phyloP scores from a whole-genome alignment of 306 rosid species.

The Quercus mongolica region DNA sequence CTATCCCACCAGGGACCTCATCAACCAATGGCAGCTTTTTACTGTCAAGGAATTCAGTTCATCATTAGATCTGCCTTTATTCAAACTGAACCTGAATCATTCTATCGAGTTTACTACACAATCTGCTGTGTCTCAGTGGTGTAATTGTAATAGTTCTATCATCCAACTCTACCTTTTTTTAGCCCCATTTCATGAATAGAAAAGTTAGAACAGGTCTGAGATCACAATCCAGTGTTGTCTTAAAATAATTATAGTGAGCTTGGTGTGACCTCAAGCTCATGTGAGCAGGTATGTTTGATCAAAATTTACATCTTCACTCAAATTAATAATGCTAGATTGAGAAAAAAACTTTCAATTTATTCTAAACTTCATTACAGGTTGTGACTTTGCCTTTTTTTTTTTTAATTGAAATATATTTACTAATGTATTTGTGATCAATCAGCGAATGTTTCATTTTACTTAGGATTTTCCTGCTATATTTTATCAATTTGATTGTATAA shows the following conservation, averaged over 20 bases:
- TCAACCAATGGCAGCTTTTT: neutral
- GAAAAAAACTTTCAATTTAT: too few species aligned
- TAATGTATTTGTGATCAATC: neutral
- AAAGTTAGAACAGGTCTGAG: neutral
- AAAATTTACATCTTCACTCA: too few species aligned
- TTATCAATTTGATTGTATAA: conserved; percentile 2
- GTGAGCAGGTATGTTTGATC: neutral
- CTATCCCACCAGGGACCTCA: neutral
- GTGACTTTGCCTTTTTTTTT: too few species aligned
- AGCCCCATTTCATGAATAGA: neutral
- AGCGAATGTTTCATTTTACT: neutral
- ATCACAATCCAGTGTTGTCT: neutral
- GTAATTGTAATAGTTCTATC: neutral
- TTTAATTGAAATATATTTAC: neutral
- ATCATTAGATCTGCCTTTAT: neutral
- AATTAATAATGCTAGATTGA: too few species aligned
- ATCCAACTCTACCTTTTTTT: neutral
- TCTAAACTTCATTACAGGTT: too few species aligned
- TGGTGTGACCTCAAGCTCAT: neutral
- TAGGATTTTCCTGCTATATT: neutral
- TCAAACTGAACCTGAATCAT: neutral
- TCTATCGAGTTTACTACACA: neutral
- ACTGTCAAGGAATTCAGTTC: neutral
- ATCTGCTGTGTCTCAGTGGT: neutral
- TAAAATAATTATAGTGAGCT: neutral